Conservation (phyloP, 2,329 filamentous ascomycete genomes). For the Ustulina deusta region DNA sequence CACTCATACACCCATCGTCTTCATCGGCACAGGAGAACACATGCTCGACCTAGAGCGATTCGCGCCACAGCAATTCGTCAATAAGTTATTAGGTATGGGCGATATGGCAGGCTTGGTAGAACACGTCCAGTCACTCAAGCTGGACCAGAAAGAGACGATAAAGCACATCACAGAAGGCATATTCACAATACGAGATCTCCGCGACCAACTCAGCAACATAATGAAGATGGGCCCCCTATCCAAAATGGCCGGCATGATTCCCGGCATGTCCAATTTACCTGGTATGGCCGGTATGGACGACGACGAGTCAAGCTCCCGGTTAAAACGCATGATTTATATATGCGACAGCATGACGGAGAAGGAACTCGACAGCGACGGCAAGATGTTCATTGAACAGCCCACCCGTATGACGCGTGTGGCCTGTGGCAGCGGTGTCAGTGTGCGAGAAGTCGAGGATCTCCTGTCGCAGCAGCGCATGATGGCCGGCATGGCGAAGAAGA, state of each 20-base stretch:
- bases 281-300: conserved; percentile 94
- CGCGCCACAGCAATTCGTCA: conserved; percentile 90
- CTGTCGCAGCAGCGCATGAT: conserved; percentile 99
- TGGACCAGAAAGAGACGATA: conserved; percentile 98
- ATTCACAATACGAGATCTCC: conserved; percentile 92
- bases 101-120: conserved; percentile 96
- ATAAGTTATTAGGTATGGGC: conserved; percentile 95
- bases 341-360: conserved; percentile 98
- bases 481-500: conserved; percentile 99
- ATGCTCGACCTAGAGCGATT: conserved; percentile 96
- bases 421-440: conserved; percentile 87
- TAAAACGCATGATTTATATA: conserved; percentile 99
- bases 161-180: conserved; percentile 98
- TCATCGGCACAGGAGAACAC: conserved; percentile 97
- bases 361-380: conserved; percentile 94
- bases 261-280: conserved; percentile 84
- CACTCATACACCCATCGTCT: conserved; percentile 96
- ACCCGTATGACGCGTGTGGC: conserved; percentile 93
- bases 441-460: conserved; percentile 93
- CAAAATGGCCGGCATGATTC: conserved; percentile 99
- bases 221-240: conserved; percentile 99
- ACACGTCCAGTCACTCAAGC: conserved; percentile 93
- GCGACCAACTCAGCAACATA: conserved; percentile 96
- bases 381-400: conserved; percentile 92
- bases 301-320: conserved; percentile 91